Percentiles rank a stretch among this genome's conserved stretches.
Conservation (phyloP, 2,329 filamentous ascomycete genomes). For the Trichothecium roseum region DNA sequence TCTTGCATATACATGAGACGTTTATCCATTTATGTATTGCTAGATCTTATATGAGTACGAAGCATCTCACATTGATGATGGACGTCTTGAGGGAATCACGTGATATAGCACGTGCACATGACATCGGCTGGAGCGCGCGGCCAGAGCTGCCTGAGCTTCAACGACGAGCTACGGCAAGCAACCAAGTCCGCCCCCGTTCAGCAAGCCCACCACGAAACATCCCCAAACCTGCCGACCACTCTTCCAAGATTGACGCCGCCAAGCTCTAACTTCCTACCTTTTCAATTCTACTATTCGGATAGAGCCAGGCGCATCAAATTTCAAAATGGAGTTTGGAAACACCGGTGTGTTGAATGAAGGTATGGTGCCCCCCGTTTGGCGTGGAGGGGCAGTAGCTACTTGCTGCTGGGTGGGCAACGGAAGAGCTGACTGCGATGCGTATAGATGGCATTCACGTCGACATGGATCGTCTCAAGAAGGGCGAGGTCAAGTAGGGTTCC, state of each 20-base stretch:
- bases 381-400: not conserved
- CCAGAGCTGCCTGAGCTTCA: slow-evolving; percentile 37
- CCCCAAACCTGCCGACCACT: too few species aligned
- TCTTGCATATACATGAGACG: not conserved
- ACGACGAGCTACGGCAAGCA: slow-evolving; percentile 23
- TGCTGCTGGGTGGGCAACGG: slow-evolving; percentile 9
- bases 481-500: slow-evolving; percentile 91
- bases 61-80: too few species aligned
- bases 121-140: slow-evolving; percentile 26
- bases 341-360: slow-evolving; percentile 55
- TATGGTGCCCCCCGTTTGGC: slow-evolving; percentile 20
- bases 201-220: not conserved
- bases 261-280: slow-evolving; percentile 1
- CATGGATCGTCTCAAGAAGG: slow-evolving; percentile 97
- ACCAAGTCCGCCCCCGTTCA: slow-evolving; percentile 1
- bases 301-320: not conserved
- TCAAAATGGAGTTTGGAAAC: slow-evolving; percentile 51
- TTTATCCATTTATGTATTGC: not conserved
- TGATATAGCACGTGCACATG: slow-evolving; percentile 11
- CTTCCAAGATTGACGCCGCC: too few species aligned
- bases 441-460: slow-evolving; percentile 98
- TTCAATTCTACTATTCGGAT: not conserved
- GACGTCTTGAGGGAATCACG: slow-evolving; percentile 8
- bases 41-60: not conserved
- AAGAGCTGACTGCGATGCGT: slow-evolving; percentile 7